These are phyloP conservation scores for Neurospora sublineolata DNA, from an alignment of 495 filamentous ascomycete genomes.

Conservation along the genomic window DNA sequence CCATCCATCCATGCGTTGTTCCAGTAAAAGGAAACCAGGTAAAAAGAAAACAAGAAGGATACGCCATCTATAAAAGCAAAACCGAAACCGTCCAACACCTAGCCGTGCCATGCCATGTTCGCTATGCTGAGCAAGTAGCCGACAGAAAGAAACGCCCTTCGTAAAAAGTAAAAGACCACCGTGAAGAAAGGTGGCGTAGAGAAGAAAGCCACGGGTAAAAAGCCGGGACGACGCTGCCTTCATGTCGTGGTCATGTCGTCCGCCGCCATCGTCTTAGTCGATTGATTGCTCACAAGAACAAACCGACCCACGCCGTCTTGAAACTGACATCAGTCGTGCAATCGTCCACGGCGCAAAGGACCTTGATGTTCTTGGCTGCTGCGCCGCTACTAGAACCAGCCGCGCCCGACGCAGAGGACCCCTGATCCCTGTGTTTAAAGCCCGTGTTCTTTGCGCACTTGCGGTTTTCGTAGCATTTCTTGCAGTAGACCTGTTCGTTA, in stretches of 20 bases:
- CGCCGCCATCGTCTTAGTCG: too few species aligned
- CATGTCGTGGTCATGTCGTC: too few species aligned
- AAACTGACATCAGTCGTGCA: constrained; percentile 26
- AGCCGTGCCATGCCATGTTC: background rate
- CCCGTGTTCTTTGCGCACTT: constrained; percentile 14
- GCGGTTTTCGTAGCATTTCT: constrained; percentile 30
- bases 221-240: too few species aligned
- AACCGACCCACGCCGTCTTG: background rate
- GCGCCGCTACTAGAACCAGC: background rate
- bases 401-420: background rate
- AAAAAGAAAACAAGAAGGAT: background rate
- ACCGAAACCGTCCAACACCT: background rate
- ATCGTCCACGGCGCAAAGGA: constrained; percentile 32
- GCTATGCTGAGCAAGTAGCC: background rate
- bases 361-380: background rate
- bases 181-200: too few species aligned
- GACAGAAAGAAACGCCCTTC: too few species aligned
- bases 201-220: too few species aligned
- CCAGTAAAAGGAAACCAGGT: background rate
- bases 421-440: constrained; percentile 3
- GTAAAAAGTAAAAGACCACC: too few species aligned
- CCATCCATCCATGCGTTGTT: background rate
- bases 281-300: background rate
- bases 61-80: background rate
- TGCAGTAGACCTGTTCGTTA: constrained; percentile 33